Percentiles rank a stretch among this genome's conserved stretches.
Conservation (phyloP, 768 basidiomycete species). For the Russula abietina region DNA sequence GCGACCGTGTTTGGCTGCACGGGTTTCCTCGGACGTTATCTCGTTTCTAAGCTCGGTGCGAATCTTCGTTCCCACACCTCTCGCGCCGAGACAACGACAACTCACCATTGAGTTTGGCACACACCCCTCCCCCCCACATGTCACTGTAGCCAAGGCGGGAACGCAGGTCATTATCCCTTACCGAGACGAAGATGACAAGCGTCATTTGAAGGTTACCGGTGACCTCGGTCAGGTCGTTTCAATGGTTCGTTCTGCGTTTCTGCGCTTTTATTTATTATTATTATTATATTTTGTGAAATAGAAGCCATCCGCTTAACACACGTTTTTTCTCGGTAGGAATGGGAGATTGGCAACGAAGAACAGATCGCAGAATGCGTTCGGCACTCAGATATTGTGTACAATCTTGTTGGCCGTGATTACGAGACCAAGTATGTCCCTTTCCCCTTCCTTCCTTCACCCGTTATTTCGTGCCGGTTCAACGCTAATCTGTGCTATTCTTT, state of each 20-base stretch:
- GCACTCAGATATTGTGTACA: conserved; percentile 95
- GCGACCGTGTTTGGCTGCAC: conserved; percentile 98
- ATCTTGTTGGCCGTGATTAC: conserved; percentile 89
- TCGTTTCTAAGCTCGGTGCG: conserved; percentile 89
- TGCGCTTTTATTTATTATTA: background rate
- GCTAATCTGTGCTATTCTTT: background rate
- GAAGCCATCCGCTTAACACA: background rate
- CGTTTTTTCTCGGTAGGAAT: conserved; percentile 56
- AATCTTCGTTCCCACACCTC: conserved; percentile 2
- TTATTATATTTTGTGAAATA: background rate
- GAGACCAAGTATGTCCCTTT: conserved; percentile 74
- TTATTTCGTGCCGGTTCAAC: background rate
- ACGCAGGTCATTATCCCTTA: conserved; percentile 94
- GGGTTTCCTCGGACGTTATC: conserved; percentile 90
- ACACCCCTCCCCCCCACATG: no score
- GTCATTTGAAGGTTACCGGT: conserved; percentile 87
- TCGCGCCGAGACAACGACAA: background rate
- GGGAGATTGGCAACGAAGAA: conserved; percentile 85
- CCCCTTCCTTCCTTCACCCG: background rate
- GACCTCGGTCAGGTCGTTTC: conserved; percentile 95
- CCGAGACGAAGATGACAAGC: conserved; percentile 88
- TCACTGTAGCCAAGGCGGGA: conserved; percentile 67
- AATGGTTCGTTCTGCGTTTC: conserved; percentile 51
- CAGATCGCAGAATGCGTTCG: conserved; percentile 91
- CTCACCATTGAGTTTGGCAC: background rate